phyloP scores from a whole-genome alignment of 805 yeast species.

The Sungouiozyma intestinalis region DNA sequence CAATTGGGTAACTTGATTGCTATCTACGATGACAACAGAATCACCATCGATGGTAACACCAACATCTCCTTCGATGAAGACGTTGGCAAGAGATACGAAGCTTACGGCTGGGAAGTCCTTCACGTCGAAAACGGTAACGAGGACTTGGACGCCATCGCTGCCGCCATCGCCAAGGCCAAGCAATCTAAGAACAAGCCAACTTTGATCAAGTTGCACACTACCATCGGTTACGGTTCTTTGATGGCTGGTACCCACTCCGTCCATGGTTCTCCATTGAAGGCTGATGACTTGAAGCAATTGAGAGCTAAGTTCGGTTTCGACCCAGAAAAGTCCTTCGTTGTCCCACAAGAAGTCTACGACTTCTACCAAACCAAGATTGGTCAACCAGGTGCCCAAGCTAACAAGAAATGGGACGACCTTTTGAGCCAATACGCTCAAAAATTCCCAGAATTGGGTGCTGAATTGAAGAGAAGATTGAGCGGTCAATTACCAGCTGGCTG shows the following conservation, averaged over 20 bases:
- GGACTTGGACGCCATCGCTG: constrained; percentile 58
- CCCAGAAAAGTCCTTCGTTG: constrained; percentile 69
- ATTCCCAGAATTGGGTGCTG: constrained; percentile 73
- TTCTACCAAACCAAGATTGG: constrained; percentile 46
- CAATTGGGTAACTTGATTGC: constrained; percentile 88
- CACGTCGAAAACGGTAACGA: constrained; percentile 72
- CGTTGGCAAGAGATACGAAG: constrained; percentile 70
- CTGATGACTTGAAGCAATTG: constrained; percentile 83
- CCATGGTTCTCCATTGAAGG: constrained; percentile 93
- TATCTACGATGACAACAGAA: constrained; percentile 93
- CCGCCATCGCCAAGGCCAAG: constrained; percentile 78
- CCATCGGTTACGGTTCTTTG: constrained; percentile 89
- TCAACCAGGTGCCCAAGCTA: constrained; percentile 53
- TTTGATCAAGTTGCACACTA: constrained; percentile 77
- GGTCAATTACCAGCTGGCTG: constrained; percentile 77
- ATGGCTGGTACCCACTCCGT: constrained; percentile 80
- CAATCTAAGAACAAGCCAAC: constrained; percentile 72
- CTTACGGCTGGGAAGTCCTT: constrained; percentile 90
- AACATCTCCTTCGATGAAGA: constrained; percentile 88
- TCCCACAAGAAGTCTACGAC: constrained; percentile 75
- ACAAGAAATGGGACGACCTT: constrained; percentile 64
- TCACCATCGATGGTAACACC: constrained; percentile 93
- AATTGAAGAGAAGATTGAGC: constrained; percentile 64
- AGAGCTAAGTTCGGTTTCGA: constrained; percentile 79
- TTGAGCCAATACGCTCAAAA: constrained; percentile 51